Percentiles rank a stretch among this genome's conserved stretches.
phyloP scores from a whole-genome alignment of 495 filamentous ascomycete genomes.

The Annulohypoxylon bovei region DNA sequence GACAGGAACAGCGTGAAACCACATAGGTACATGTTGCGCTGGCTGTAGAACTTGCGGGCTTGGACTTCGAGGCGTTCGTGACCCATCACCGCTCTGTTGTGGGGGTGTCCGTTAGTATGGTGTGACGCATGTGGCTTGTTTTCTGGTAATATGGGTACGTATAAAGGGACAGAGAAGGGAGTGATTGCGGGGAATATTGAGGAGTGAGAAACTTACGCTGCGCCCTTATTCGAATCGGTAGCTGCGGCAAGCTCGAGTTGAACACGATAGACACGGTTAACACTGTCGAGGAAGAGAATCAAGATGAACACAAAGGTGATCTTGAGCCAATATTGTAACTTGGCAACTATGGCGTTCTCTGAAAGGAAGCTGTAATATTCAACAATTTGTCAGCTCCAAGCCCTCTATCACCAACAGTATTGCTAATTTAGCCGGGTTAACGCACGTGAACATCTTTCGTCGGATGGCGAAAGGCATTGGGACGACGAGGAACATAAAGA shows the following conservation, averaged over 20 bases:
- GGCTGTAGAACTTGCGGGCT: constrained; percentile 99
- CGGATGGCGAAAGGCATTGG: constrained; percentile 88
- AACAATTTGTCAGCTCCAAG: not conserved
- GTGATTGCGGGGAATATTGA: not conserved
- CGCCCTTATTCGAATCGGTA: constrained; percentile 54
- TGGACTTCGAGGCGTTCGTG: constrained; percentile 97
- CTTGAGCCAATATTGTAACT: constrained; percentile 67
- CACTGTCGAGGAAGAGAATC: constrained; percentile 97
- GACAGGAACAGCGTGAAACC: constrained; percentile 99
- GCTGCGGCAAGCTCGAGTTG: constrained; percentile 81
- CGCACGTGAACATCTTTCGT: constrained; percentile 88
- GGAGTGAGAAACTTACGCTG: constrained; percentile 32
- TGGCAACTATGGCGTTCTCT: constrained; percentile 74
- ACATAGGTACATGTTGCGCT: constrained; percentile 99
- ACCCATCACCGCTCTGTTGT: constrained; percentile 70
- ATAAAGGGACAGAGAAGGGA: not conserved
- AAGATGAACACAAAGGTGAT: constrained; percentile 99
- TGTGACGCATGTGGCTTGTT: constrained; percentile 3
- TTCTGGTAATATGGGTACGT: not conserved
- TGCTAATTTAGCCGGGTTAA: not conserved
- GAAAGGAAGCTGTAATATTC: constrained; percentile 69
- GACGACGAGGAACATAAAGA: constrained; percentile 92
- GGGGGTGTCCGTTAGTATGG: constrained; percentile 31
- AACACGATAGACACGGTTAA: constrained; percentile 97
- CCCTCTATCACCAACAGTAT: not conserved